These are phyloP conservation scores for Hymenoscyphus occultus DNA, from an alignment of 2,329 filamentous ascomycete genomes.

Conservation along the genomic window DNA sequence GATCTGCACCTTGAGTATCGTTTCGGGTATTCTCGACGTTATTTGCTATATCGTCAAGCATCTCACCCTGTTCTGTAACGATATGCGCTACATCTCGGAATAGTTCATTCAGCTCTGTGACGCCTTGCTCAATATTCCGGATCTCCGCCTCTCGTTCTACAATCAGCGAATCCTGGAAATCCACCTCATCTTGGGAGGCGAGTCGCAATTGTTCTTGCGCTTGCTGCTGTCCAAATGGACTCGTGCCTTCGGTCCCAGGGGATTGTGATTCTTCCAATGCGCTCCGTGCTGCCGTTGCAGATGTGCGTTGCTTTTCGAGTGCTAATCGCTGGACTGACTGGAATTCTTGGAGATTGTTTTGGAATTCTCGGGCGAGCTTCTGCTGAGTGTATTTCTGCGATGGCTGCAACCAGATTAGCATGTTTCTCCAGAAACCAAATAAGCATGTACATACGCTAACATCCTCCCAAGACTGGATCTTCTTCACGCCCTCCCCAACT, in stretches of 20 bases:
- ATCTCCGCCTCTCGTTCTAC: constrained; percentile 97
- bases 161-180: constrained; percentile 95
- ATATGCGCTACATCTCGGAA: constrained; percentile 99
- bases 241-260: constrained; percentile 36
- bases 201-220: constrained; percentile 76
- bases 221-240: constrained; percentile 52
- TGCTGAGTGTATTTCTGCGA: constrained; percentile 96
- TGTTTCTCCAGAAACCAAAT: constrained; percentile 2
- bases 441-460: constrained; percentile 58
- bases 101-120: constrained; percentile 91
- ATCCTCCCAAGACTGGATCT: constrained; percentile 81
- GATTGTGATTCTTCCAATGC: constrained; percentile 64
- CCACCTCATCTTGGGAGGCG: constrained; percentile 89
- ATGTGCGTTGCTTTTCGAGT: constrained; percentile 88
- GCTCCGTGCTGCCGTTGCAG: constrained; percentile 76
- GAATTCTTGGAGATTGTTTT: constrained; percentile 83
- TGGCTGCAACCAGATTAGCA: constrained; percentile 52
- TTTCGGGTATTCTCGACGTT: constrained; percentile 82
- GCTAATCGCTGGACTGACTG: constrained; percentile 86
- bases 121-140: constrained; percentile 93
- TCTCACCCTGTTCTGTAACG: constrained; percentile 87
- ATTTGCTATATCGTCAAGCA: constrained; percentile 80
- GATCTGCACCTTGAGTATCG: constrained; percentile 80
- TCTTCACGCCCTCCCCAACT: constrained; percentile 91
- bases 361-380: constrained; percentile 92